These are phyloP conservation scores for Talaromyces marneffei DNA, from an alignment of 2,329 filamentous ascomycete species.

Conservation along the genomic window DNA sequence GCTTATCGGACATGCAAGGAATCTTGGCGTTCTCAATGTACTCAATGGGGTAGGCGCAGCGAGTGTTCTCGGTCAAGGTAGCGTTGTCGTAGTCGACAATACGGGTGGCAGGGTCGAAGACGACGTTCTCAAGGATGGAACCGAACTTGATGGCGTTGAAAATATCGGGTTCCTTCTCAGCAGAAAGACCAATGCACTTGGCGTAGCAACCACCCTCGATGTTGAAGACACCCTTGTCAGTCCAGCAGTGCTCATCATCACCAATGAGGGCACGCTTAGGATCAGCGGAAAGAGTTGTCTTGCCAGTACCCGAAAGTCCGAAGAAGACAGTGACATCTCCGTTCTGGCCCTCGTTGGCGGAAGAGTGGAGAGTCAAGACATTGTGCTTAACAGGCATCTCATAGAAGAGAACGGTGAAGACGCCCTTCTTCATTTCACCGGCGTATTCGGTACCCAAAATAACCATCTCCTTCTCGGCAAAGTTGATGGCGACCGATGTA, in stretches of 20 bases:
- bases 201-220: conserved; percentile 99
- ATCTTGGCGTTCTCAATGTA: conserved; percentile 99
- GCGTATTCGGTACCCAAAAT: conserved; percentile 99
- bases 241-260: conserved; percentile 99
- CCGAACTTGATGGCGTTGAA: conserved; percentile 93
- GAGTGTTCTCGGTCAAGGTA: conserved; percentile 96
- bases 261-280: conserved; percentile 94
- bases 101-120: conserved; percentile 87
- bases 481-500: conserved; percentile 98
- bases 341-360: conserved; percentile 89
- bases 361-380: conserved; percentile 95
- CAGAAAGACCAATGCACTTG: conserved; percentile 95
- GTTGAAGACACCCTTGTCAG: conserved; percentile 94
- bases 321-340: conserved; percentile 99
- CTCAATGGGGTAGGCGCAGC: conserved; percentile 97
- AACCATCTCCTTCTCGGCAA: conserved; percentile 99
- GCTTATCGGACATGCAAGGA: conserved; percentile 77
- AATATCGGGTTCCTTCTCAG: conserved; percentile 98
- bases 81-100: conserved; percentile 91
- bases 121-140: conserved; percentile 96
- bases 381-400: conserved; percentile 99
- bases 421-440: conserved; percentile 95
- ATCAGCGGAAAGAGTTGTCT: conserved; percentile 96
- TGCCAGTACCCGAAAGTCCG: conserved; percentile 94
- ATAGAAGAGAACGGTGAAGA: conserved; percentile 99